Base-by-base conservation (phyloP, 2,329 filamentous ascomycete genomes). In the Talaromyces sp. region DNA sequence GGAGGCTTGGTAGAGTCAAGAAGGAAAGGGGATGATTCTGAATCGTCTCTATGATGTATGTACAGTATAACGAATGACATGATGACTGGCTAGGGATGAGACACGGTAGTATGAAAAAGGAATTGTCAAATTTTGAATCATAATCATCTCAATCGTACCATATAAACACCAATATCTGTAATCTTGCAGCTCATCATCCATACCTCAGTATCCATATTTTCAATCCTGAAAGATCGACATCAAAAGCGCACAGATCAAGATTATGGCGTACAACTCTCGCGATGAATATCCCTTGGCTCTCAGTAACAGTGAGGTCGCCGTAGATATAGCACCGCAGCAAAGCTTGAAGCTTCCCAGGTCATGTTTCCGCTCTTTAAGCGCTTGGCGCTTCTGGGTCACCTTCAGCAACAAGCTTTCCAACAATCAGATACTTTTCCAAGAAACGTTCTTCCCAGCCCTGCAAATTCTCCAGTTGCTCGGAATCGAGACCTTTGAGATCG, bases 401-500 rank as follows among this genome's bases (percentile, higher is more conserved):
- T 61, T 84, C 84, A 50, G 85, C 78, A 56, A 97, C 89, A 68
- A 99, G 75, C 75, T 85, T 88, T 19, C 94, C 94, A 13, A 99
- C 91, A n/a, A 97, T 85, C 22, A 96, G 78, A 74, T 99, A 99
- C 81, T 99, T 97, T 75, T 93, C 89, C 61, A 82, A 77, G 73
- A 99, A 99, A 64, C 91, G 82, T 77, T 95, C 91, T 78, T 97
- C 92, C 94, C 94, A 99, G 1, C 89, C 91, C 66, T 82, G 80
- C 73, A 97, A 77, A 52, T 91, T 89, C 72, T 96, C 92, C 75
- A 89, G 77, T 79, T 96, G 87, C 59, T 93, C 91, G 1, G 71
- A 73, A 5, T 84, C 85, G 61, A 97, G 74, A 58, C 87, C 89
- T 53, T 84, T 80, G 43, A 96, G 79, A 55, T 81, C 84, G 71